A percentile compares a stretch with the other conserved stretches of the same genome.
Evolutionary conservation across 371 early-diverging fungal genomes (phyloP).

Genomic region (Lichtheimia ramosa): DNA sequence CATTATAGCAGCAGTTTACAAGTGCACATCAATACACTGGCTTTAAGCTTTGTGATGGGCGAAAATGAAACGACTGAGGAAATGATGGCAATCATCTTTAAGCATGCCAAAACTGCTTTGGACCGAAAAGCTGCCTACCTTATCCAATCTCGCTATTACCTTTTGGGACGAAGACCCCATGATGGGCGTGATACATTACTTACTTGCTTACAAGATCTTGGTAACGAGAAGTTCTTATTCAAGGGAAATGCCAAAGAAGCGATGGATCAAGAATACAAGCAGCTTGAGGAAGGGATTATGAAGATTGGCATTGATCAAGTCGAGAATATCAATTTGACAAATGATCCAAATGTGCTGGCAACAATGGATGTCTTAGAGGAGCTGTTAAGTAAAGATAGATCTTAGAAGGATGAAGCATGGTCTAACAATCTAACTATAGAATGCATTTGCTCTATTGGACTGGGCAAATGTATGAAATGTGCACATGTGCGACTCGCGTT

Average conservation of each 20-base stretch:
- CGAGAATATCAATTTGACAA: constrained; percentile 14
- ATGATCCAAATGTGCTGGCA: constrained; percentile 21
- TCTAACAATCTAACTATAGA: no score
- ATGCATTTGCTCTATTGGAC: constrained; percentile 27
- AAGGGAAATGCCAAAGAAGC: constrained; percentile 5
- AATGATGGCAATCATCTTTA: constrained; percentile 26
- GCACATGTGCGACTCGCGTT: constrained; percentile 28
- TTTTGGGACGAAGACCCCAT: constrained; percentile 32
- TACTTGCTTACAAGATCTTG: constrained; percentile 32
- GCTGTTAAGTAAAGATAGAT: constrained; percentile 16
- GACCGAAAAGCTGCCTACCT: constrained; percentile 39
- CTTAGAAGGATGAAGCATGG: no score
- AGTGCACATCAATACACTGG: constrained; percentile 32
- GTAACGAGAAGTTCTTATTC: no score
- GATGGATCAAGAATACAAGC: constrained; percentile 18
- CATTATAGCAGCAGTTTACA: constrained; percentile 24
- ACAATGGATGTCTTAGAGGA: constrained; percentile 42
- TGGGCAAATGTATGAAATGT: constrained; percentile 32
- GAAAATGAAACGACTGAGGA: constrained; percentile 31
- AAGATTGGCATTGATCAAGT: constrained; percentile 22
- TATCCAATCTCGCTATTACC: constrained; percentile 36
- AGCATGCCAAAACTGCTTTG: constrained; percentile 27
- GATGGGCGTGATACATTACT: constrained; percentile 25
- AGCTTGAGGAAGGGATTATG: constrained; percentile 13
- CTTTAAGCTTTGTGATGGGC: constrained; percentile 39